Conservation (phyloP, 495 filamentous ascomycete species). For the Penicillium manginii region DNA sequence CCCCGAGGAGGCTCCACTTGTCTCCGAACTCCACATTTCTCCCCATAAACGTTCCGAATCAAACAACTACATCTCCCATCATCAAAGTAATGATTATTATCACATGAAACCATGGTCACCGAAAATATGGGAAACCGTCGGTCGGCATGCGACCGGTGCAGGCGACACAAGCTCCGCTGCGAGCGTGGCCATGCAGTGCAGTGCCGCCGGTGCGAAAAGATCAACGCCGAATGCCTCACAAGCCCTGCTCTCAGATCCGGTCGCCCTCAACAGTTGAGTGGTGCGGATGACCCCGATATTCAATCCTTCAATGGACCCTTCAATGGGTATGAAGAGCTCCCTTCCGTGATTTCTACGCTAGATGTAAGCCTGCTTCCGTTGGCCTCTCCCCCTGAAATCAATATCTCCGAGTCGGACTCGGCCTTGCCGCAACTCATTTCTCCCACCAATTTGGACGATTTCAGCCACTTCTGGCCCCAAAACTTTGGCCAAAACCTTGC, state of each 20-base stretch:
- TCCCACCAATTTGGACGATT: background rate
- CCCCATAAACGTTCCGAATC: conserved; percentile 1
- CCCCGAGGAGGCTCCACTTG: background rate
- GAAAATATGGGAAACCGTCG: conserved; percentile 4
- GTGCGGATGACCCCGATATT: background rate
- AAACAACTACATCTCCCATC: background rate
- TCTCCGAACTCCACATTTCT: conserved; percentile 1
- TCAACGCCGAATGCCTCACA: conserved; percentile 4
- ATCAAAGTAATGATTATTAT: background rate
- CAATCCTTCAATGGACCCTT: background rate
- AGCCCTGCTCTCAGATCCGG: conserved; percentile 6
- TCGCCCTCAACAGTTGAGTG: background rate
- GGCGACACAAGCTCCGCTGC: conserved; percentile 10
- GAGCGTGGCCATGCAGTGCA: conserved; percentile 1
- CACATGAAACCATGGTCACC: background rate
- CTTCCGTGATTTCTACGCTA: background rate
- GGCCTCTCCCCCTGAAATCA: background rate
- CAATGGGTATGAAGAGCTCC: background rate
- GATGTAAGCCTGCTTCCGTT: background rate
- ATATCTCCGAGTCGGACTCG: background rate
- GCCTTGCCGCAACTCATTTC: background rate
- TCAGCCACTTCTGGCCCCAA: background rate
- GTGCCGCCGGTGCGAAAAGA: conserved; percentile 10
- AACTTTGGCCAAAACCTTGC: background rate
- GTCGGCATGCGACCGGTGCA: conserved; percentile 10